phyloP scores from a whole-genome alignment of 2,329 filamentous ascomycete genomes.

The Aphanoascus verrucosus region DNA sequence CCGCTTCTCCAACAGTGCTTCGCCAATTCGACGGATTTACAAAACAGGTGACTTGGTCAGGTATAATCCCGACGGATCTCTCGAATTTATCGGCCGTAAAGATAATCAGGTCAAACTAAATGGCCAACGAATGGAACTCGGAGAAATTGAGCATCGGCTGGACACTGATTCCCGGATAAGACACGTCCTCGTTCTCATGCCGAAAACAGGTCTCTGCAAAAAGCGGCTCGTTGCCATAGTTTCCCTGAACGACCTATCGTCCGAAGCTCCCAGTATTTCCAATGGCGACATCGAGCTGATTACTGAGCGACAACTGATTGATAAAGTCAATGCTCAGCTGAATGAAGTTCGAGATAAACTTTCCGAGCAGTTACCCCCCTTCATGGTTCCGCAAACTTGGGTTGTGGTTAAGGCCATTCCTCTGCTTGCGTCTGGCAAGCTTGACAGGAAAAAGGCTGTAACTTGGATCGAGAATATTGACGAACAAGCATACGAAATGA shows the following conservation, averaged over 20 bases:
- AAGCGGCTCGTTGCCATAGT: slow-evolving; percentile 39
- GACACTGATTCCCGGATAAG: slow-evolving; percentile 25
- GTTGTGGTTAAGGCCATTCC: slow-evolving; percentile 13
- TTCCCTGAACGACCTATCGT: slow-evolving; percentile 24
- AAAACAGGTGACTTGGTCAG: slow-evolving; percentile 16
- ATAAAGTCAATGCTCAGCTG: slow-evolving; percentile 22
- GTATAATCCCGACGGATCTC: slow-evolving; percentile 27
- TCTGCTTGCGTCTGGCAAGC: slow-evolving; percentile 14
- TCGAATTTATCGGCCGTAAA: slow-evolving; percentile 45
- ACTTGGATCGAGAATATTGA: slow-evolving; percentile 38
- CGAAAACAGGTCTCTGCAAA: slow-evolving; percentile 34
- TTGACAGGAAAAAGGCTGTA: slow-evolving; percentile 26
- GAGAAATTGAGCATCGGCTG: slow-evolving; percentile 37
- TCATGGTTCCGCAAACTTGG: slow-evolving; percentile 16
- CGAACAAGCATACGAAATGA: slow-evolving; percentile 30
- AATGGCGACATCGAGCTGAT: slow-evolving; percentile 27
- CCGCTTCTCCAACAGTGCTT: not conserved
- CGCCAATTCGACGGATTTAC: slow-evolving; percentile 11
- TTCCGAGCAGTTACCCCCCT: slow-evolving; percentile 25
- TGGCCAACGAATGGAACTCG: slow-evolving; percentile 55
- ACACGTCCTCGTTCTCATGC: slow-evolving; percentile 36
- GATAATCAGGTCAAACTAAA: slow-evolving; percentile 57
- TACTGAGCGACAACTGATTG: slow-evolving; percentile 19
- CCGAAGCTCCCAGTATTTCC: slow-evolving; percentile 19
- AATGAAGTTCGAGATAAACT: slow-evolving; percentile 30